These are phyloP conservation scores for Amniculicola lignicola DNA, from an alignment of 495 filamentous ascomycete genomes.

Conservation along the genomic window DNA sequence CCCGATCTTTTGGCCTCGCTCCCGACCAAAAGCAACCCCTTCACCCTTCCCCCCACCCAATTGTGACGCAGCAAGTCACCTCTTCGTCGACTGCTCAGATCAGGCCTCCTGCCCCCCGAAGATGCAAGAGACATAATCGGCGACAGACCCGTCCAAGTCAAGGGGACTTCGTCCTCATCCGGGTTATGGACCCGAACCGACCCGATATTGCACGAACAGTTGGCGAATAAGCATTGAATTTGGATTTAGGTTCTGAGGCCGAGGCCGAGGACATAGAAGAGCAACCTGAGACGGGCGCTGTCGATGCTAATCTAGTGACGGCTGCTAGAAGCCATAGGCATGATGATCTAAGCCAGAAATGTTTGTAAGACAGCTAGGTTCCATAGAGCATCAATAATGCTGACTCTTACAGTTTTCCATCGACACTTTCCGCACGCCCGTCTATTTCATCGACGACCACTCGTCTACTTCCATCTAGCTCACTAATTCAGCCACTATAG, in stretches of 20 bases:
- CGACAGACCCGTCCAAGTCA: slow-evolving; percentile 32
- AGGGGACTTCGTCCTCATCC: slow-evolving; percentile 36
- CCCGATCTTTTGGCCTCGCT: slow-evolving; percentile 29
- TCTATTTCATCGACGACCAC: slow-evolving; percentile 1
- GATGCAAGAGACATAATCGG: slow-evolving; percentile 26
- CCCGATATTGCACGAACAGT: slow-evolving; percentile 34
- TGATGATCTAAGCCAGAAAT: no score
- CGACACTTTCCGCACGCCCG: neutral
- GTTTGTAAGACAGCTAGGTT: no score
- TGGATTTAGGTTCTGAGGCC: slow-evolving; percentile 23
- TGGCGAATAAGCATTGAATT: slow-evolving; percentile 31
- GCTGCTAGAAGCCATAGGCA: no score
- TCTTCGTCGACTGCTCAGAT: slow-evolving; percentile 15
- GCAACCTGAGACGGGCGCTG: neutral
- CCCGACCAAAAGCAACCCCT: slow-evolving; percentile 24
- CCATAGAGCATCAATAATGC: neutral
- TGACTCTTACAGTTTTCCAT: neutral
- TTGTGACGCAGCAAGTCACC: slow-evolving; percentile 13
- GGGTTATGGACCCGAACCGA: slow-evolving; percentile 30
- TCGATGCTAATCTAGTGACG: no score
- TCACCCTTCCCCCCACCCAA: slow-evolving; percentile 33
- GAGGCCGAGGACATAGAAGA: slow-evolving; percentile 31
- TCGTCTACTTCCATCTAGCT: neutral
- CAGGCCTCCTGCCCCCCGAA: slow-evolving; percentile 18
- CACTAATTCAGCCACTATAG: neutral